Evolutionary conservation across 345 rosid genomes (phyloP).

Genomic region (Luvunga scandens): DNA sequence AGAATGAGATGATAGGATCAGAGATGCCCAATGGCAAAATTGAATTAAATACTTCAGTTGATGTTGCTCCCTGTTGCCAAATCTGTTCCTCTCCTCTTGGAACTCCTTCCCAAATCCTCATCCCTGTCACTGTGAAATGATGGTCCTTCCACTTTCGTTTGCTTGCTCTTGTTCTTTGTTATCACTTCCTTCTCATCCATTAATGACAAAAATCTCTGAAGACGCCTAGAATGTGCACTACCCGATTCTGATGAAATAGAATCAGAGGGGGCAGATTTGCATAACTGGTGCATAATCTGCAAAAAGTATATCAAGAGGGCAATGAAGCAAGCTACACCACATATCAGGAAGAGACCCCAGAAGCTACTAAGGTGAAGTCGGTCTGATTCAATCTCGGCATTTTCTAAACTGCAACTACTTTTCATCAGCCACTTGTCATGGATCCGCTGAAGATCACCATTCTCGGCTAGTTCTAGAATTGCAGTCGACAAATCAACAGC

Average conservation of each 20-base stretch:
- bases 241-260: slow-evolving; percentile 23
- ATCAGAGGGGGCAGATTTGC: slow-evolving; percentile 20
- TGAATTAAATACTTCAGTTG: background rate
- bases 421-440: slow-evolving; percentile 90
- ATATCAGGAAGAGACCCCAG: slow-evolving; percentile 81
- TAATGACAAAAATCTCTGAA: slow-evolving; percentile 59
- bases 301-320: slow-evolving; percentile 63
- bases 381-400: slow-evolving; percentile 64
- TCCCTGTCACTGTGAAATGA: slow-evolving; percentile 25
- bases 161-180: slow-evolving; percentile 42
- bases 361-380: slow-evolving; percentile 77
- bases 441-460: slow-evolving; percentile 88
- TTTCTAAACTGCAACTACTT: slow-evolving; percentile 63
- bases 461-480: slow-evolving; percentile 77
- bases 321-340: slow-evolving; percentile 71
- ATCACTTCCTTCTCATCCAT: slow-evolving; percentile 75
- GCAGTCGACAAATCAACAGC: slow-evolving; percentile 86
- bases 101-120: slow-evolving; percentile 17
- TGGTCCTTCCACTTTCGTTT: slow-evolving; percentile 51
- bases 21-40: background rate
- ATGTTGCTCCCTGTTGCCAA: slow-evolving; percentile 3
- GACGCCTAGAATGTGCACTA: slow-evolving; percentile 35
- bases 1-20: background rate
- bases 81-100: slow-evolving; percentile 22
- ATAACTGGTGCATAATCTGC: slow-evolving; percentile 45